These are phyloP conservation scores for Sechiopsis laciniata DNA, from an alignment of 306 rosid species.

Conservation along the genomic window DNA sequence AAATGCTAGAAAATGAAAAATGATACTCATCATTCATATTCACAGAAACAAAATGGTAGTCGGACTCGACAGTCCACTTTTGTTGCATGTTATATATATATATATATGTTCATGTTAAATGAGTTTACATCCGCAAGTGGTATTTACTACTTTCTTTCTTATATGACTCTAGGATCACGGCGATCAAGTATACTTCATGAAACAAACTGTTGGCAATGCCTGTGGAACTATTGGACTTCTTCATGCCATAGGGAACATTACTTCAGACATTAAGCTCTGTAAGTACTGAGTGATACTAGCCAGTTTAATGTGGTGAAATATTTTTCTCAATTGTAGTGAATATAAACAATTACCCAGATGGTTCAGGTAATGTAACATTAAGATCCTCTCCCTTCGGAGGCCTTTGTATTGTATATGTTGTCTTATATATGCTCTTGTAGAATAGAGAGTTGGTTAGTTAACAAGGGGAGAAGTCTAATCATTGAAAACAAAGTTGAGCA, in stretches of 20 bases:
- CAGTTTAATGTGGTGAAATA: not conserved
- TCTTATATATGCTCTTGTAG: not conserved
- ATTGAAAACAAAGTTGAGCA: not conserved
- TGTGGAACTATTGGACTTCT: conserved; percentile 97
- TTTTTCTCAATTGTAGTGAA: not conserved
- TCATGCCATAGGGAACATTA: conserved; percentile 84
- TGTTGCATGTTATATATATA: not conserved
- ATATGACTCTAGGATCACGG: conserved; percentile 50
- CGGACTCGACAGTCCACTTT: not conserved
- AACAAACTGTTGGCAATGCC: conserved; percentile 92
- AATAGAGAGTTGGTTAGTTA: not conserved
- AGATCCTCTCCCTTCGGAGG: not conserved
- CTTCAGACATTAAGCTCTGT: conserved; percentile 72
- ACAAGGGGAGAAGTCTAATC: not conserved
- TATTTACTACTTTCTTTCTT: conserved; percentile 14
- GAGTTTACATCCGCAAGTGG: not conserved
- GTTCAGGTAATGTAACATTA: not conserved
- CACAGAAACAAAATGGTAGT: not conserved
- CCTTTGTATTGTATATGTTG: not conserved
- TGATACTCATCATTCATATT: not conserved
- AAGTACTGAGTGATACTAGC: conserved; percentile 24
- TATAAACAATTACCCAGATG: not conserved
- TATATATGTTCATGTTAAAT: not conserved
- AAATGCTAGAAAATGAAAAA: not conserved
- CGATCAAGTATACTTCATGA: conserved; percentile 60